Conservation (phyloP, 2,329 filamentous ascomycete genomes). For the Cercospora canescens region DNA sequence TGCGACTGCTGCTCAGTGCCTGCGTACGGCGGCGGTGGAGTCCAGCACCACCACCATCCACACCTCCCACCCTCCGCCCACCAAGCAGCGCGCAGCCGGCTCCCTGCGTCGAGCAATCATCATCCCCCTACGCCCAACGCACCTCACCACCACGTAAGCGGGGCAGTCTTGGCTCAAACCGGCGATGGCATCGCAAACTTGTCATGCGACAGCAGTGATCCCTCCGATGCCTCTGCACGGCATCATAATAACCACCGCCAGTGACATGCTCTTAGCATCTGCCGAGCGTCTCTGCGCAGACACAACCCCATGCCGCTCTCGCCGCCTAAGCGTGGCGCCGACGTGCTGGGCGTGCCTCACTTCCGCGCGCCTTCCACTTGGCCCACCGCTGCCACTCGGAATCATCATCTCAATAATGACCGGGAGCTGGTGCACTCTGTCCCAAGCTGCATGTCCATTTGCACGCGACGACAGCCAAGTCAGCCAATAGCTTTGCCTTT, state of each 20-base stretch:
- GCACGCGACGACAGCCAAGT: constrained; percentile 1
- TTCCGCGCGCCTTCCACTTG: not conserved
- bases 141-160: too few species aligned
- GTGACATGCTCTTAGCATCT: not conserved
- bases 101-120: not conserved
- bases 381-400: not conserved
- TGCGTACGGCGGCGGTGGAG: too few species aligned
- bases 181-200: not conserved
- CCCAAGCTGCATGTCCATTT: not conserved
- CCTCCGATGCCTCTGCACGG: not conserved
- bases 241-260: not conserved
- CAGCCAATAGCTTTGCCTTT: not conserved
- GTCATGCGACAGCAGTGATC: not conserved
- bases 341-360: not conserved
- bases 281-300: not conserved
- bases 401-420: not conserved
- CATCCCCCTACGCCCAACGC: too few species aligned
- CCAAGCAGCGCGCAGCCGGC: not conserved
- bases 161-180: not conserved
- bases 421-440: not conserved
- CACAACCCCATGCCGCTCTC: not conserved
- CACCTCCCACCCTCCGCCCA: too few species aligned
- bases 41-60: not conserved
- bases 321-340: not conserved
- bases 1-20: too few species aligned